Evolutionary conservation across 2,329 filamentous ascomycete genomes (phyloP).

Genomic region (Epichloe baconii): DNA sequence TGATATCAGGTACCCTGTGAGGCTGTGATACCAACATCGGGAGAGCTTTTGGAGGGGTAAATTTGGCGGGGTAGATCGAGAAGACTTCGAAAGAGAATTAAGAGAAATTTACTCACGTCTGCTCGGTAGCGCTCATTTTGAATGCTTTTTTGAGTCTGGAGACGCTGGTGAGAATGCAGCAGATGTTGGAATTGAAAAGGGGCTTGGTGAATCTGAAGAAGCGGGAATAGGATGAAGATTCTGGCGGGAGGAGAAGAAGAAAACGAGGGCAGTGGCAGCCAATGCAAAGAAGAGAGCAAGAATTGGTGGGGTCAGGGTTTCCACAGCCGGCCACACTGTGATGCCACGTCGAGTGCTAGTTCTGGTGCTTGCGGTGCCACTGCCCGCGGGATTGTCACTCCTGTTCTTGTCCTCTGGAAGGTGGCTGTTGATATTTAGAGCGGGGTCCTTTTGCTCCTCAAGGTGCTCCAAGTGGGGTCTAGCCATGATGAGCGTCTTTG

Average conservation of each 20-base stretch:
- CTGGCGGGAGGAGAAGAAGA: constrained; percentile 7
- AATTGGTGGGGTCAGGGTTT: constrained; percentile 31
- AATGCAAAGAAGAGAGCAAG: constrained; percentile 26
- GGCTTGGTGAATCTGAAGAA: constrained; percentile 16
- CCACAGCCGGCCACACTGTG: constrained; percentile 19
- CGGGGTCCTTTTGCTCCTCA: constrained; percentile 4
- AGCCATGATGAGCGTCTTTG: constrained; percentile 3
- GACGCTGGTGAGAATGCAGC: constrained; percentile 16
- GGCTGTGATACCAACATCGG: background rate
- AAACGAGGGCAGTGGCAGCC: constrained; percentile 20
- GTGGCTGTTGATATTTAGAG: constrained; percentile 3
- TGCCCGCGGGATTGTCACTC: background rate
- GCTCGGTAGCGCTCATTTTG: constrained; percentile 63
- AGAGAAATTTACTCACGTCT: constrained; percentile 54
- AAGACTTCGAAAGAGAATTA: background rate
- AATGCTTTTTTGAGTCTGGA: constrained; percentile 16
- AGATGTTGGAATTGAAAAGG: constrained; percentile 11
- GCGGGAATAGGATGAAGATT: constrained; percentile 12
- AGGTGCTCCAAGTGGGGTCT: constrained; percentile 3
- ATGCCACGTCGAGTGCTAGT: background rate
- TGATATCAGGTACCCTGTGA: no score
- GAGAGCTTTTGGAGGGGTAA: constrained; percentile 10
- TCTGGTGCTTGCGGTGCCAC: background rate
- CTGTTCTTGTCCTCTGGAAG: background rate
- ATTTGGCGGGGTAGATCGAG: constrained; percentile 20